phyloP scores from a whole-genome alignment of 257 asterid species.

The Buddleja alternifolia region DNA sequence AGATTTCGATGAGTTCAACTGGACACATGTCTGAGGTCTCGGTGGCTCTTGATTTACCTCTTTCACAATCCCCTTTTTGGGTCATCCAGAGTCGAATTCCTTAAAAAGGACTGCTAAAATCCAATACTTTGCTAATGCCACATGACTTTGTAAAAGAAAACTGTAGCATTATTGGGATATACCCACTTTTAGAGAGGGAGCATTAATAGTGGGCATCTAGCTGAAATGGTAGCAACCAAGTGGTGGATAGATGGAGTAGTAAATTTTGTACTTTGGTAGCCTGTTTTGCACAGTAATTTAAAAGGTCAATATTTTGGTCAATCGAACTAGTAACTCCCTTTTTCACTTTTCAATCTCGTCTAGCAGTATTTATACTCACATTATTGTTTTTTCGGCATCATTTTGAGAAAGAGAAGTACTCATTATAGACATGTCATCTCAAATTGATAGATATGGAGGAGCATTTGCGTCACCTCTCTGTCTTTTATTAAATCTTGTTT shows the following conservation, averaged over 20 bases:
- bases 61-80: too few relatives aligned
- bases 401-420: background rate
- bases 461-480: slow-evolving; percentile 21
- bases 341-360: background rate
- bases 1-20: background rate
- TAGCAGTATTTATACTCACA: background rate
- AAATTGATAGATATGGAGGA: slow-evolving; percentile 4
- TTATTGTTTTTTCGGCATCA: background rate
- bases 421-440: background rate
- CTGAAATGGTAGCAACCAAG: background rate
- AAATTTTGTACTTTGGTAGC: background rate
- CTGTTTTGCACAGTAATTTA: background rate
- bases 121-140: slow-evolving; percentile 19
- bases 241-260: background rate
- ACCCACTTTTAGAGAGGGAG: too few relatives aligned
- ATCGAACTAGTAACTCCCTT: background rate
- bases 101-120: background rate
- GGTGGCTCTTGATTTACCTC: too few relatives aligned
- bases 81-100: too few relatives aligned
- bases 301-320: background rate
- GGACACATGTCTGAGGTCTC: too few relatives aligned
- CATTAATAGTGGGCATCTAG: background rate
- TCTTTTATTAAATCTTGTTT: background rate
- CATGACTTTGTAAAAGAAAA: background rate
- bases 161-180: too few relatives aligned